Evolutionary conservation across 208 protist species (phyloP).

Genomic region (Crithidia thermophila): DNA sequence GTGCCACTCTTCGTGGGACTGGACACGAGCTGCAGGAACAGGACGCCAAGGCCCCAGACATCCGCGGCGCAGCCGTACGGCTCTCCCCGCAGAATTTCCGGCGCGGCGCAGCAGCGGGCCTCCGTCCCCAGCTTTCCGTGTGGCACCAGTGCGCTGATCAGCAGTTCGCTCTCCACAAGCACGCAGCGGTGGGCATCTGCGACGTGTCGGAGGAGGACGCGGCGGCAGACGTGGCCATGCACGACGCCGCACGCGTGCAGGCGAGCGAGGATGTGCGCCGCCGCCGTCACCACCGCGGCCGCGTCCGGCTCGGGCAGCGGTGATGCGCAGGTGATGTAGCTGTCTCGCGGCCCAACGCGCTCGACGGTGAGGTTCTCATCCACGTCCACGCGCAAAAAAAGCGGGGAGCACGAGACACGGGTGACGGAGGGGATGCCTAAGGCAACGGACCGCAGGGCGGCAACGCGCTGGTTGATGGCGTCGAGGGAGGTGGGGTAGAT

Average conservation of each 20-base stretch:
- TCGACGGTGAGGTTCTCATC: constrained; percentile 9
- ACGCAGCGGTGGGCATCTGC: constrained; percentile 18
- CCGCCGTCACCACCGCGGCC: constrained; percentile 24
- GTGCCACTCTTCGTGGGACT: constrained; percentile 32
- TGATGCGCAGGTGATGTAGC: constrained; percentile 13
- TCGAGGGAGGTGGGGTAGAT: constrained; percentile 24
- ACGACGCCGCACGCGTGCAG: constrained; percentile 57
- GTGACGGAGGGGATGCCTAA: constrained; percentile 33
- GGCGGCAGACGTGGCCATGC: constrained; percentile 59
- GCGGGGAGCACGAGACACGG: constrained; percentile 40
- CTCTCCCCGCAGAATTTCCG: constrained; percentile 60
- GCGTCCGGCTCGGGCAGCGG: constrained; percentile 49
- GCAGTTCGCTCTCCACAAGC: constrained; percentile 56
- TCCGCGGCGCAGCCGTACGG: constrained; percentile 61
- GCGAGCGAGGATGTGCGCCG: constrained; percentile 35
- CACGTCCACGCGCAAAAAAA: constrained; percentile 40
- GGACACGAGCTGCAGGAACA: constrained; percentile 64
- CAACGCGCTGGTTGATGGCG: constrained; percentile 10
- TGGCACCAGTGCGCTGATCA: constrained; percentile 65
- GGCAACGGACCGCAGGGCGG: constrained; percentile 7
- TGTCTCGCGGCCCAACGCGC: constrained; percentile 7
- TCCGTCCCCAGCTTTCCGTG: constrained; percentile 28
- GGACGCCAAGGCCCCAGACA: constrained; percentile 75
- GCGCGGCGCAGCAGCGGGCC: constrained; percentile 52
- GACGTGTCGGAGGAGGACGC: constrained; percentile 26